These are phyloP conservation scores for Brettanomyces naardenensis DNA, from an alignment of 805 yeast species.

Conservation along the genomic window DNA sequence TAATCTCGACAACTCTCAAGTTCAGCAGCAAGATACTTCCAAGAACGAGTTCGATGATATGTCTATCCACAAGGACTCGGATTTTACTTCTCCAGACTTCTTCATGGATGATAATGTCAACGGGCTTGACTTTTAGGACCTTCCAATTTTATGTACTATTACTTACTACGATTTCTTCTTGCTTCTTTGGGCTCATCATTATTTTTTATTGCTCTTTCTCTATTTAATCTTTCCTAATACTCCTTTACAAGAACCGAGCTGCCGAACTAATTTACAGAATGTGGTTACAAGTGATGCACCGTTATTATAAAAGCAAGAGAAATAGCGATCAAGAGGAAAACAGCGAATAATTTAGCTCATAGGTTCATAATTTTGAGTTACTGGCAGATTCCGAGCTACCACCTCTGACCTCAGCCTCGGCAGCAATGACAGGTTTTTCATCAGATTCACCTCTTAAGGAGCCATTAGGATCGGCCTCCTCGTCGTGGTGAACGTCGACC, in stretches of 20 bases:
- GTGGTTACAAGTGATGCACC: no score
- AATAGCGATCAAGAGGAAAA: no score
- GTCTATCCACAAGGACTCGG: slow-evolving; percentile 19
- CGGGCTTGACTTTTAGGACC: background rate
- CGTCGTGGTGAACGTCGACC: slow-evolving; percentile 1
- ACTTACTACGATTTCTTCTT: slow-evolving; percentile 1
- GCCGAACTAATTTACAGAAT: no score
- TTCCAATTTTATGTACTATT: background rate
- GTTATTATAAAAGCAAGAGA: no score
- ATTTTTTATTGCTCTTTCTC: slow-evolving; percentile 1
- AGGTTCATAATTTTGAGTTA: no score
- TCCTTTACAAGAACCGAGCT: no score
- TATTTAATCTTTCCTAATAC: background rate
- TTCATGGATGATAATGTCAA: slow-evolving; percentile 2
- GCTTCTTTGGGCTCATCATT: slow-evolving; percentile 4
- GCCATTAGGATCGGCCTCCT: background rate
- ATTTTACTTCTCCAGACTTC: slow-evolving; percentile 24
- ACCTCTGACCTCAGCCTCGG: no score
- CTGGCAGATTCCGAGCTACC: no score
- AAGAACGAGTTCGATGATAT: background rate
- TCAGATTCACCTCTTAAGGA: background rate
- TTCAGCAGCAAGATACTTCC: background rate
- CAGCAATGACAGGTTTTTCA: background rate
- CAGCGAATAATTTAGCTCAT: no score
- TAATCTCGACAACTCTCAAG: background rate